Base-by-base conservation (phyloP, 2,329 filamentous ascomycete genomes). In the Ophioceras dolichostomum region DNA sequence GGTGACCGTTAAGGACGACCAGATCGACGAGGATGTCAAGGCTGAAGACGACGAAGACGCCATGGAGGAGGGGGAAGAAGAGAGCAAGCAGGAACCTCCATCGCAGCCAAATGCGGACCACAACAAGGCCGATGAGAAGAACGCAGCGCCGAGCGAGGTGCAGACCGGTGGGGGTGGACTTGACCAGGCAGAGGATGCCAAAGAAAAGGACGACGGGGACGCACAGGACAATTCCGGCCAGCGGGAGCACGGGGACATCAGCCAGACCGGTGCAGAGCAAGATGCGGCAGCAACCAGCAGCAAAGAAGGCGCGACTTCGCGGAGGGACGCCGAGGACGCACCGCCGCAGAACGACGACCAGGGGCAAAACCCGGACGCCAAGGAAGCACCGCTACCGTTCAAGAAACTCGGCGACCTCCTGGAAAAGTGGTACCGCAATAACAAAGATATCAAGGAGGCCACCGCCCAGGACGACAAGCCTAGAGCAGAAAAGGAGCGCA, bases 331-430 rank as follows among this genome's bases (percentile, higher is more conserved):
- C 38, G 64, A 73, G 17, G 52, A 59, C 21, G 36, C 22, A 17
- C 51, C 56, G 28, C 48, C 49, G n/a, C 57, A 62, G 4, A 55
- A 61, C n/a, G 62, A 69, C n/a, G 55, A 61, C 26, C 56, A 61
- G 3, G 62, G 69, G 13, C 55, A 61, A 24, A 56, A 61, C 4
- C 60, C 64, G 22, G 52, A 59, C 10, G 55, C n/a, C 12, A 21
- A 40, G 12, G 55, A 59, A 10, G 57, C 62, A 38, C 62, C 66
- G 32, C 76, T 91, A 47, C 83, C 87, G 1, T 94, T 95, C 68
- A 91, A 91, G 62, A 93, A 94, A 52, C 73, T 98, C 21, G 91
- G 91, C 17, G 87, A 98, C 61, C 82, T 86, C 5, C 68, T 98
- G 22, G 88, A 96, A 56, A 76, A 81, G 48, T 98, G 88, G 85